phyloP scores from a whole-genome alignment of 1,139 yeast species.

The Zygosaccharomyces pseudobailii region DNA sequence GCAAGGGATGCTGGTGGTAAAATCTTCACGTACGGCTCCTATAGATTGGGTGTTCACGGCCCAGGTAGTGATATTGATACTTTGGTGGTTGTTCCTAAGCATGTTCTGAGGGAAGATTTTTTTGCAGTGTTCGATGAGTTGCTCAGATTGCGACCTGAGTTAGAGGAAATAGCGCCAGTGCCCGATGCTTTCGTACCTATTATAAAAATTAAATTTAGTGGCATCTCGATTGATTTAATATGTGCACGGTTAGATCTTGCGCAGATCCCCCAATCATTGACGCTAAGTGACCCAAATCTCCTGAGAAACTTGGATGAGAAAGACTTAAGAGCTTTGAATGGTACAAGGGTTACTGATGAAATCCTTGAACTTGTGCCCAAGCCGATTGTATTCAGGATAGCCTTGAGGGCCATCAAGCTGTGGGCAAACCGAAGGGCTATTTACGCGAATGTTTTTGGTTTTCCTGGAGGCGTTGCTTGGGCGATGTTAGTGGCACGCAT shows the following conservation, averaged over 20 bases:
- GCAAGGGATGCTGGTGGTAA: constrained; percentile 97
- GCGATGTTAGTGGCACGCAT: constrained; percentile 97
- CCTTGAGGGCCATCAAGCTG: constrained; percentile 83
- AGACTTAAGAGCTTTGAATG: constrained; percentile 84
- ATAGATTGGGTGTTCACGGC: constrained; percentile 90
- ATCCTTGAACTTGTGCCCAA: constrained; percentile 85
- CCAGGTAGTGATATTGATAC: constrained; percentile 99
- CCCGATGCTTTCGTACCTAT: constrained; percentile 98
- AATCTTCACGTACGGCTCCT: constrained; percentile 91
- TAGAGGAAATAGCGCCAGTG: constrained; percentile 86
- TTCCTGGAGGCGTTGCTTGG: constrained; percentile 99
- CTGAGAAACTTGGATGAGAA: constrained; percentile 83
- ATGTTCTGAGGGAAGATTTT: constrained; percentile 85
- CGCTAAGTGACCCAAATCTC: constrained; percentile 78
- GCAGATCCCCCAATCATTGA: constrained; percentile 68
- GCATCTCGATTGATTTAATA: constrained; percentile 85
- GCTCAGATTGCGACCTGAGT: constrained; percentile 63
- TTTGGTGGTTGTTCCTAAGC: constrained; percentile 90
- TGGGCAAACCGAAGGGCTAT: constrained; percentile 97
- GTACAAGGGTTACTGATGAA: constrained; percentile 96
- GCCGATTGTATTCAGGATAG: constrained; percentile 88
- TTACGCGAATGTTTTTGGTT: constrained; percentile 91
- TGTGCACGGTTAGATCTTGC: constrained; percentile 79
- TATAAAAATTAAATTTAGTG: constrained; percentile 78
- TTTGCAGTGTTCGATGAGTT: constrained; percentile 71